Percentiles rank a stretch among this genome's conserved stretches.
phyloP scores from a whole-genome alignment of 225 moss, liverwort and hornwort species.

The Marchantia polymorpha region DNA sequence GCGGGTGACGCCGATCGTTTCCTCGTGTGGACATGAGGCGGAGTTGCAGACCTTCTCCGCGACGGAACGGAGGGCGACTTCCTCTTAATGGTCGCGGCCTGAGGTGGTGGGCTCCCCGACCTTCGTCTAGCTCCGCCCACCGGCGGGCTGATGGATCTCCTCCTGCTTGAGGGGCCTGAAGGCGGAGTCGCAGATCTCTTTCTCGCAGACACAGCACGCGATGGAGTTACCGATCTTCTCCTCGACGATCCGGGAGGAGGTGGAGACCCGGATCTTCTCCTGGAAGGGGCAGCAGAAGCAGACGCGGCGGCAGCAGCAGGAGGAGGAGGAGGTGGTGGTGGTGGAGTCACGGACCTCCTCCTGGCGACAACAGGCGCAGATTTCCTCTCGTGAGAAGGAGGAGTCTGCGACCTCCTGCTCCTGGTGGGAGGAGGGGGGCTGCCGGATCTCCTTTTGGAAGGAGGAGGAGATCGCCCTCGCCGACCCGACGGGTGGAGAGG shows the following conservation, averaged over 20 bases:
- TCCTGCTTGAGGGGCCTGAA: conserved; percentile 16
- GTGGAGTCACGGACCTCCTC: conserved; percentile 24
- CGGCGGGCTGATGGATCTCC: conserved; percentile 19
- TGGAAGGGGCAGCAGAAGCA: no score
- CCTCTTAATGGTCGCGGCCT: conserved; percentile 12
- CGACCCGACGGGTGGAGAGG: conserved; percentile 4
- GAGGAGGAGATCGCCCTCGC: conserved; percentile 21
- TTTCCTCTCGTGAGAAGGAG: conserved; percentile 15
- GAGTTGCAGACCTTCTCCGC: conserved; percentile 20
- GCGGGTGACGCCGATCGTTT: conserved; percentile 9
- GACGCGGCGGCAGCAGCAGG: conserved; percentile 17
- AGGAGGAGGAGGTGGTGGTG: conserved; percentile 16
- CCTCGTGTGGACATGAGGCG: conserved; percentile 5
- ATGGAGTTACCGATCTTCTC: conserved; percentile 24
- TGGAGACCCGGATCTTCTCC: conserved; percentile 19
- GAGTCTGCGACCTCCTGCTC: not conserved
- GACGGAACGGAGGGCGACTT: not conserved
- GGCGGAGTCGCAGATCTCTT: conserved; percentile 23
- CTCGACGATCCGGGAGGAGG: conserved; percentile 21
- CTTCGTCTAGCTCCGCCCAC: not conserved
- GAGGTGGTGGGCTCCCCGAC: conserved; percentile 18
- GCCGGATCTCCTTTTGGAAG: conserved; percentile 16
- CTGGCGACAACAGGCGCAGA: conserved; percentile 14
- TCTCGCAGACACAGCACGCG: not conserved
- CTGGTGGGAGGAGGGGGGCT: not conserved